phyloP scores from a whole-genome alignment of 306 rosid species.

The Sophora flavescens region DNA sequence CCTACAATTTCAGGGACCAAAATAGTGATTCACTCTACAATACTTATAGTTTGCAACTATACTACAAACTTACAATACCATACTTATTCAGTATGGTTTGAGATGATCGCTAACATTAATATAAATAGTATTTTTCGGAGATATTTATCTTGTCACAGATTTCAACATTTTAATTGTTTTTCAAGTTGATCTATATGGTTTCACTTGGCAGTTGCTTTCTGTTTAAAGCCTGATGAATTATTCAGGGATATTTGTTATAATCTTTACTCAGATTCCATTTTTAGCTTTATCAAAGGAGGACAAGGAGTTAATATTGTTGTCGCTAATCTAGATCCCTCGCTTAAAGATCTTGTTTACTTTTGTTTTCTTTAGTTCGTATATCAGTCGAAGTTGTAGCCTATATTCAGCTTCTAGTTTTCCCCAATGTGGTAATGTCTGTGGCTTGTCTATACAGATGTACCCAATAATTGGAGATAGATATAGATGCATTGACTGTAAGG shows the following conservation, averaged over 20 bases:
- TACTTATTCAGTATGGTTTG: slow-evolving; percentile 28
- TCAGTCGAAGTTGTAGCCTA: background rate
- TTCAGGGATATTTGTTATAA: slow-evolving; percentile 20
- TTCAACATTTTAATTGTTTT: background rate
- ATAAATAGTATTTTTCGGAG: slow-evolving; percentile 1
- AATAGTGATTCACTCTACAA: no score
- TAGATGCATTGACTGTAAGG: slow-evolving; percentile 73
- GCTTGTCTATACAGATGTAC: slow-evolving; percentile 54
- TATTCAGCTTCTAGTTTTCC: slow-evolving; percentile 13
- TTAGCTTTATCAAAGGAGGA: background rate
- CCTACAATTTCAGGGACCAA: no score
- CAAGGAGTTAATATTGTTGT: background rate
- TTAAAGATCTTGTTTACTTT: background rate
- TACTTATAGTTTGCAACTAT: background rate
- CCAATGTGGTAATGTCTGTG: slow-evolving; percentile 21
- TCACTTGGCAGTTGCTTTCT: slow-evolving; percentile 9
- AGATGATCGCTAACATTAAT: slow-evolving; percentile 24
- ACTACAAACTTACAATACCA: background rate
- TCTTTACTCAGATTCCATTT: slow-evolving; percentile 18
- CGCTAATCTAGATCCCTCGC: background rate
- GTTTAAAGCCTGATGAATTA: slow-evolving; percentile 21
- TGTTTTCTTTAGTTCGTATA: background rate
- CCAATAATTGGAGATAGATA: slow-evolving; percentile 87
- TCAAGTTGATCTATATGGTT: background rate
- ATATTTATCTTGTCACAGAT: background rate